These are phyloP conservation scores for Allium cepa DNA, from an alignment of 106 monocot genomes.

Conservation along the genomic window DNA sequence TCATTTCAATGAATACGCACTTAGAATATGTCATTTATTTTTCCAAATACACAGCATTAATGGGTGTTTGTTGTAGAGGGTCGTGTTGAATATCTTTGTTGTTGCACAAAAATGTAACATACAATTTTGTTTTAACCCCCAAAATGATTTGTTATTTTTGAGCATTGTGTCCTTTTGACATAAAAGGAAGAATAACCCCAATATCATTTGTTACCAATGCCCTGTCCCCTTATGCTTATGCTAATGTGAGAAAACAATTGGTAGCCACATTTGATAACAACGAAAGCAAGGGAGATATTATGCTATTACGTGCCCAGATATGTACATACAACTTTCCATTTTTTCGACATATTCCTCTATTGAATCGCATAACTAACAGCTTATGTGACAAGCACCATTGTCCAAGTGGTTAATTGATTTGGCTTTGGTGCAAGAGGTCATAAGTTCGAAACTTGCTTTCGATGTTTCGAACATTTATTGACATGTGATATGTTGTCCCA, in stretches of 20 bases:
- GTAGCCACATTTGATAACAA: slow-evolving; percentile 56
- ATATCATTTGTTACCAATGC: slow-evolving; percentile 93
- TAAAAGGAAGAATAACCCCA: slow-evolving; percentile 96
- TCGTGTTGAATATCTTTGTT: no score
- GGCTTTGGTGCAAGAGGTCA: no score
- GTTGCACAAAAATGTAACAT: no score
- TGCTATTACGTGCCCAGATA: slow-evolving; percentile 74
- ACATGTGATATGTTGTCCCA: no score
- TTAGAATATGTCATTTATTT: no score
- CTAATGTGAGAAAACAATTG: slow-evolving; percentile 88
- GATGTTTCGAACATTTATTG: no score
- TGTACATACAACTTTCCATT: slow-evolving; percentile 7
- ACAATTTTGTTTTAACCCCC: not conserved
- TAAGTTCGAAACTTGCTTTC: no score
- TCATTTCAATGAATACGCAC: no score
- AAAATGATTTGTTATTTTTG: slow-evolving; percentile 14
- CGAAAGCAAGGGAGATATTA: slow-evolving; percentile 89
- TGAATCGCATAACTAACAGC: not conserved
- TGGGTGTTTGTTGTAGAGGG: no score
- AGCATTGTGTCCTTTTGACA: slow-evolving; percentile 84
- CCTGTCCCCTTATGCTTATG: slow-evolving; percentile 89
- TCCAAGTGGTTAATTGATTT: no score
- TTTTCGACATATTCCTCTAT: not conserved
- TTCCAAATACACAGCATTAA: no score
- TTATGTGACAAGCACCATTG: no score